Conservation (phyloP, 2,329 filamentous ascomycete genomes). For the Microthyrium microscopicum region DNA sequence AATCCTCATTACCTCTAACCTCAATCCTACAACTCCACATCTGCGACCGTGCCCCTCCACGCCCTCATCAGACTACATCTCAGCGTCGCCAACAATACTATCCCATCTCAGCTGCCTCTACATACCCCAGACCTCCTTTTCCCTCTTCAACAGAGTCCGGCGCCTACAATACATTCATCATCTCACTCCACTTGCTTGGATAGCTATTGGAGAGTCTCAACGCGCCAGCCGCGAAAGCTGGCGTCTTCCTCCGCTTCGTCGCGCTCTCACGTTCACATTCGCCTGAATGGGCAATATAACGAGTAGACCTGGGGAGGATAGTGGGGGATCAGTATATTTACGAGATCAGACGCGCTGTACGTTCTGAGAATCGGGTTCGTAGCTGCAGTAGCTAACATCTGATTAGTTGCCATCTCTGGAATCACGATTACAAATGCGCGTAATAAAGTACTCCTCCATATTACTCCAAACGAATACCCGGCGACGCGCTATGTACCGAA, state of each 20-base stretch:
- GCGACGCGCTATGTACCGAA: constrained; percentile 60
- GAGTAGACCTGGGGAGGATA: constrained; percentile 65
- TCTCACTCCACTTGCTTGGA: too few species aligned
- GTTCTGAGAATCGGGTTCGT: constrained; percentile 18
- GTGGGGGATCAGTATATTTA: constrained; percentile 63
- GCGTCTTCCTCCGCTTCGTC: constrained; percentile 2
- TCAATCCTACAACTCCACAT: too few species aligned
- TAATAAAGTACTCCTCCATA: constrained; percentile 57
- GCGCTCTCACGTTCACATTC: constrained; percentile 1
- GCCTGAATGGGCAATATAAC: constrained; percentile 70
- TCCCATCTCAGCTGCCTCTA: too few species aligned
- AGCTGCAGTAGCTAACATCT: constrained; percentile 11
- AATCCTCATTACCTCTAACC: too few species aligned
- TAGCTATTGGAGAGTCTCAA: too few species aligned
- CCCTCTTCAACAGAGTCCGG: not conserved
- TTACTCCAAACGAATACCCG: constrained; percentile 76
- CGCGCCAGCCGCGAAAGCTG: too few species aligned
- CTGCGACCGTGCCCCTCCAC: not conserved
- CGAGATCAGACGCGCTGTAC: constrained; percentile 84
- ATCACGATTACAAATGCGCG: constrained; percentile 67
- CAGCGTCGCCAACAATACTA: not conserved
- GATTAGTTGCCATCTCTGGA: constrained; percentile 67
- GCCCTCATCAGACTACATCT: not conserved
- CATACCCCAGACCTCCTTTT: too few species aligned
- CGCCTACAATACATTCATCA: too few species aligned